Percentiles rank a stretch among this genome's conserved stretches.
Evolutionary conservation across 768 basidiomycete species (phyloP).

Genomic region (Hirschioporus abietinus): DNA sequence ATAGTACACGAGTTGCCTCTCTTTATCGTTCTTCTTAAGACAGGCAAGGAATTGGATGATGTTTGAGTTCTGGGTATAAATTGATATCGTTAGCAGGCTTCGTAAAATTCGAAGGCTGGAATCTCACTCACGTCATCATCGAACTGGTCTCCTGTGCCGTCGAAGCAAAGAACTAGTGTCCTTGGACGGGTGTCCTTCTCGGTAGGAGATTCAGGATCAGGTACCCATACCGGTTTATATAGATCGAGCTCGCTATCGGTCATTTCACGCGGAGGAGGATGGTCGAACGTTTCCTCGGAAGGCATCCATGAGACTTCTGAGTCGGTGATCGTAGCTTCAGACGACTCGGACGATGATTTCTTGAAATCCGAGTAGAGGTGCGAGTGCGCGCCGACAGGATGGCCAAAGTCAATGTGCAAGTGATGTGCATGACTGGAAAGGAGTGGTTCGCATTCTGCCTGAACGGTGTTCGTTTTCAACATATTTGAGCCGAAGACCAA

Average conservation of each 20-base stretch:
- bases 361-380: neutral
- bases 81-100: neutral
- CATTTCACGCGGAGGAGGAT: neutral
- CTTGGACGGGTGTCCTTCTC: neutral
- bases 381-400: neutral
- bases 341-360: neutral
- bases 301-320: neutral
- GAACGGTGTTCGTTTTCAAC: neutral
- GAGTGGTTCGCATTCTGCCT: neutral
- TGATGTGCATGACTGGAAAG: neutral
- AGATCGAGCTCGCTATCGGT: neutral
- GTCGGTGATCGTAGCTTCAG: neutral
- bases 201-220: neutral
- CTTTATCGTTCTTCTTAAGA: slow-evolving; percentile 24
- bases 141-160: slow-evolving; percentile 10
- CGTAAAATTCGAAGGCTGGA: neutral
- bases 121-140: slow-evolving; percentile 3
- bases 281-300: neutral
- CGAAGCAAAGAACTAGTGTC: slow-evolving; percentile 8
- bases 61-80: slow-evolving; percentile 16
- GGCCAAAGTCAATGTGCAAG: neutral
- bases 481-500: neutral
- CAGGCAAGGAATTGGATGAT: slow-evolving; percentile 25
- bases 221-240: neutral
- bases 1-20: slow-evolving; percentile 24